Evolutionary conservation across 192 early-diverging fungal genomes (phyloP), one percentile per base, ranked within the genome.

Genomic region (Entomortierella lignicola): DNA sequence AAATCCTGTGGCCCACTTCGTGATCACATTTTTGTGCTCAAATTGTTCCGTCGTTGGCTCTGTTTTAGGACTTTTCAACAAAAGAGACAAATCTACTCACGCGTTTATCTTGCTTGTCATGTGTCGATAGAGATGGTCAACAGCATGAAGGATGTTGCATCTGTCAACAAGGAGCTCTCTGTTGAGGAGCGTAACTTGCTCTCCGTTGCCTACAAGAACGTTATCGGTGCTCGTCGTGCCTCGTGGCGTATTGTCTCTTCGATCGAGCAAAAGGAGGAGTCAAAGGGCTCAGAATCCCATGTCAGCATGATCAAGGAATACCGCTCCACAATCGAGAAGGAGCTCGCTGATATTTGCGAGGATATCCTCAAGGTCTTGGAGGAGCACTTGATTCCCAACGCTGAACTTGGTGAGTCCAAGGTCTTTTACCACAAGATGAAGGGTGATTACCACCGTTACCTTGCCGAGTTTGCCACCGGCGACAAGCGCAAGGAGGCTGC

Each of bases 351-450:
- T 58, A 95, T 98, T 58, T 99, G 98, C 91, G 85, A 90, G 55
- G 98, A 99, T 85, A 97, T 99, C 67, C 91, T 99, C 30, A 69
- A 84, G 32, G 98, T 99, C 47, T 87, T 99, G 58, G 90, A 89
- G 74, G 90, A 97, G 32, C 89, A 97, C 87, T 85, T 98, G 71
- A 95, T 99, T 71, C 94, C 94, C 69, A 85, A 90, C 69, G 94
- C 95, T 63, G 92, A 93, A 82, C 90, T 94, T 85, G 92, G 95
- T 80, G 98, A 99, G 88, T 98, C 98, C 75, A 97, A 96, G 89
- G 96, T 99, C 83, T 99, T 99, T 88, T 99, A 98, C 91, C 97
- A 93, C 92, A 99, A 99, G 92, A 98, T 99, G 98, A 97, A 97
- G 94, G 98, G 97, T 65, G 98, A 99, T 85, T 99, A 99, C 90